Evolutionary conservation across 176 grass and related monocot genomes (phyloP), one percentile per base, ranked within the genome.

Genomic region (Panicum miliaceum): DNA sequence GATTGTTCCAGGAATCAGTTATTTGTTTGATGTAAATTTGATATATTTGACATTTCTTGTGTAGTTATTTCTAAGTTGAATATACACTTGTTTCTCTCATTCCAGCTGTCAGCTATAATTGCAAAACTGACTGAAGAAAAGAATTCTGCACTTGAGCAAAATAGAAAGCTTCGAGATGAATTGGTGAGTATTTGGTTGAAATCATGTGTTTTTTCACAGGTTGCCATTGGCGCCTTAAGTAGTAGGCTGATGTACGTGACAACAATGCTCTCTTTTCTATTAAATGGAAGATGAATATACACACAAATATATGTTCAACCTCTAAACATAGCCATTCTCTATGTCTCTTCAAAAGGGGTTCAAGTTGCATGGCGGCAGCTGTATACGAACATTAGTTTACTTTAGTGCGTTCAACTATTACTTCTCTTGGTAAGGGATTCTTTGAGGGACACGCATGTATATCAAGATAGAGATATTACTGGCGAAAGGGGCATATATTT

Each of bases 91-190:
- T 84, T 87, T 76, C 19, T 68, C 62, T 71, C 65, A 47, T 84
- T 82, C 29, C 79, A 92, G 90, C 27, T 73, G 15, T 47, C 2
- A 52, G 62, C 83, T 71, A 58, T 89, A 42, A 75, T 92, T 76
- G 60, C 75, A 86, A 89, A 83, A 73, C 62, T 92, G 52, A 84
- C 52, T 0, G 75, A 92, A 70, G 90, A 86, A 83, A 92, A 56
- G 54, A 82, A 89, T 76, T 89, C 86, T 84, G 90, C 83, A 63
- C 76, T 89, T 36, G 83, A 89, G 63, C 53, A 92, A 83, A 92
- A 89, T 60, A 89, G 66, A 62, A 92, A 71, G 53, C 86, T 89
- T 89, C 78, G 3, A 58, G 80, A 50, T 2, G 86, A 92, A 42
- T 75, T 92, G 90, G 90, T 89, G 59, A 89, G 90, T 86, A 80